Percentiles rank a stretch among this genome's conserved stretches.
Conservation (phyloP, 805 yeast genomes). For the Candida ortonii region DNA sequence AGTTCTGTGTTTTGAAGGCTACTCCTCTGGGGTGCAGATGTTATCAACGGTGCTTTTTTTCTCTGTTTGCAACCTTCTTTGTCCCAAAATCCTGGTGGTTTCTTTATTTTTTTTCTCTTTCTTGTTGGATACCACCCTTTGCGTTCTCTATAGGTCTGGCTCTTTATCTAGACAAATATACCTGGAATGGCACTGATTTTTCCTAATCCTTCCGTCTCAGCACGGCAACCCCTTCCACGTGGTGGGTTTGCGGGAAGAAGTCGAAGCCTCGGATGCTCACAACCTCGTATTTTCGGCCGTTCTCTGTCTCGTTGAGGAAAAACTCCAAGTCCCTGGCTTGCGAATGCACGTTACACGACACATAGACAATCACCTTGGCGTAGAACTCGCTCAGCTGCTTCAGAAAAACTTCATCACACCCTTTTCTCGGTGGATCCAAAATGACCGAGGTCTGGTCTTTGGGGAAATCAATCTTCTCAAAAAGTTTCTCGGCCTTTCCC, state of each 20-base stretch:
- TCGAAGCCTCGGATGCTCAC: conserved; percentile 93
- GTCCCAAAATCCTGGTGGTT: conserved; percentile 6
- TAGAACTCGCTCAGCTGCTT: conserved; percentile 78
- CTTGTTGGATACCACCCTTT: too few species aligned
- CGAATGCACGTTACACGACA: conserved; percentile 95
- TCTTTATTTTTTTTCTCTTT: too few species aligned
- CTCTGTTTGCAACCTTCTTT: conserved; percentile 4
- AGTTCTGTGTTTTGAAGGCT: conserved; percentile 18
- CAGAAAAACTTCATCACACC: conserved; percentile 86
- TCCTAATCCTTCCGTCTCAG: conserved; percentile 26
- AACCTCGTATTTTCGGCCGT: conserved; percentile 62
- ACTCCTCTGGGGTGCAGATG: conserved; percentile 7
- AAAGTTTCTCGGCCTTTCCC: conserved; percentile 91
- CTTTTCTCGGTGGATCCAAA: conserved; percentile 96
- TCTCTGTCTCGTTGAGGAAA: conserved; percentile 63
- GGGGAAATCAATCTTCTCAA: conserved; percentile 75
- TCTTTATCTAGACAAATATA: conserved; percentile 4
- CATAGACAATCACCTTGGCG: conserved; percentile 88
- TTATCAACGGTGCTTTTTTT: conserved; percentile 1
- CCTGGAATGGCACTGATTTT: conserved; percentile 1
- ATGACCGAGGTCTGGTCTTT: conserved; percentile 79
- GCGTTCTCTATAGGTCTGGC: too few species aligned
- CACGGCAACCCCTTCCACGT: conserved; percentile 54
- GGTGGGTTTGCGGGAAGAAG: conserved; percentile 73
- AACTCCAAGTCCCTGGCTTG: conserved; percentile 93